Evolutionary conservation across 2,329 filamentous ascomycete species (phyloP), one percentile per base, ranked within the genome.

Genomic region (Exophiala aquamarina): DNA sequence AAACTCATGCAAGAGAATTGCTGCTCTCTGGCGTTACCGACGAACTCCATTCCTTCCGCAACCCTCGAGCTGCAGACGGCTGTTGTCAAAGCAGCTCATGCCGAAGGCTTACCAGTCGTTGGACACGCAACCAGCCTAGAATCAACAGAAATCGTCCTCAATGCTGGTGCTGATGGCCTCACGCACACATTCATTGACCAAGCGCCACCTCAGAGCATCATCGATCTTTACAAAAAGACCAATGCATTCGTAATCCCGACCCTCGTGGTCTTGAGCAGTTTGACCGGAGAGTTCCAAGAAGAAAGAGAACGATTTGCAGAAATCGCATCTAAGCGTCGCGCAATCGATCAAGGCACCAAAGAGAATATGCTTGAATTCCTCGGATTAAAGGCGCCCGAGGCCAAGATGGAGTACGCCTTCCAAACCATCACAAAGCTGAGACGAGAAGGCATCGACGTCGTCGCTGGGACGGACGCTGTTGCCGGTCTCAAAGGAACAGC

Each of bases 41-140:
- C 66, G 0, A 48, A 51, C 18, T 49, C 47, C 9, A 55, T 59
- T 20, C 56, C 57, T 3, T 51, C 55, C 3, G 56, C 54, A 26
- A 52, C 45, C 5, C 52, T 55, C 26, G 57, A 70, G 35, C 62
- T 79, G 3, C 74, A 78, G 50, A 66, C 51, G 3, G 47, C 56
- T 4, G 54, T 58, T 19, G 54, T 59, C 33, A 48, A 58, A 6
- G 54, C 55, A 10, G 57, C 53, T 20, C 54, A 59, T 26, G 45
- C 31, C 2, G 41, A 42, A n/a, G 43, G 47, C 11, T 33, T 58
- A 15, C 51, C 48, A 2, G 50, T 50, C 19, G 51, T 56, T 26
- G 57, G 47, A 11, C 57, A 59, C 23, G 57, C 56, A 11, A 43
- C 52, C 10, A 53, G 46, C 34, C 46, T 53, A 15, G 55, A 55